Percentiles rank a stretch among this genome's conserved stretches.
Evolutionary conservation across 2,329 filamentous ascomycete species (phyloP).

Genomic region (Coniella vitis): DNA sequence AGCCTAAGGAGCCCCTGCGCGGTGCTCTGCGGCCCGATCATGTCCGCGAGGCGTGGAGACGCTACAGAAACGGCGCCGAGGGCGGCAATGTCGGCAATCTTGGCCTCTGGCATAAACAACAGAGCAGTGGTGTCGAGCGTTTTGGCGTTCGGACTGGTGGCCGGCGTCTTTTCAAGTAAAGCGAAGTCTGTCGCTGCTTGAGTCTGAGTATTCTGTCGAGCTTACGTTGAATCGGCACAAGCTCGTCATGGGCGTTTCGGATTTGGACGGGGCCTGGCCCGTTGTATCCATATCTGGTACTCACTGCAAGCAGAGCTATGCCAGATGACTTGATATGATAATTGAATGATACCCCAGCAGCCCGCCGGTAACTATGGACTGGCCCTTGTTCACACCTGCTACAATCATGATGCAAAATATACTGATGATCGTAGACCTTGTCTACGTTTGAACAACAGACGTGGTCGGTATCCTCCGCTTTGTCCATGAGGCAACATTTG

Average conservation of each 20-base stretch:
- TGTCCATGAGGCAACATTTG: no score
- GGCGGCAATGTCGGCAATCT: constrained; percentile 56
- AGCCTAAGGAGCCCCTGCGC: constrained; percentile 32
- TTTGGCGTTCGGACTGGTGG: constrained; percentile 49
- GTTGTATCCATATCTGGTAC: not conserved
- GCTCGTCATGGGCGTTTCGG: no score
- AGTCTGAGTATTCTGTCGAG: no score
- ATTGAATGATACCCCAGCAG: not conserved
- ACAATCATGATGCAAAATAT: no score
- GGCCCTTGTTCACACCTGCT: no score
- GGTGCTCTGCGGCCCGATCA: constrained; percentile 67
- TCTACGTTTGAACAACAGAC: no score
- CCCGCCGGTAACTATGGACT: not conserved
- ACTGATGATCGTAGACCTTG: no score
- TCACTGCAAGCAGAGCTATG: not conserved
- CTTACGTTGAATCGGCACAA: no score
- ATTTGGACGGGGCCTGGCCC: no score
- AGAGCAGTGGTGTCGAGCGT: constrained; percentile 51
- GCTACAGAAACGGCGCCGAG: constrained; percentile 58
- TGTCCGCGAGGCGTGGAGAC: constrained; percentile 63
- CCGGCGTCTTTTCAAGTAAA: constrained; percentile 46
- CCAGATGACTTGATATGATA: no score
- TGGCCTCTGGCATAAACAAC: constrained; percentile 55
- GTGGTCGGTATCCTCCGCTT: no score
- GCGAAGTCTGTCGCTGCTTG: not conserved